Evolutionary conservation across 1,139 yeast genomes (phyloP), one percentile per base, ranked within the genome.

Genomic region (Candida sp.): DNA sequence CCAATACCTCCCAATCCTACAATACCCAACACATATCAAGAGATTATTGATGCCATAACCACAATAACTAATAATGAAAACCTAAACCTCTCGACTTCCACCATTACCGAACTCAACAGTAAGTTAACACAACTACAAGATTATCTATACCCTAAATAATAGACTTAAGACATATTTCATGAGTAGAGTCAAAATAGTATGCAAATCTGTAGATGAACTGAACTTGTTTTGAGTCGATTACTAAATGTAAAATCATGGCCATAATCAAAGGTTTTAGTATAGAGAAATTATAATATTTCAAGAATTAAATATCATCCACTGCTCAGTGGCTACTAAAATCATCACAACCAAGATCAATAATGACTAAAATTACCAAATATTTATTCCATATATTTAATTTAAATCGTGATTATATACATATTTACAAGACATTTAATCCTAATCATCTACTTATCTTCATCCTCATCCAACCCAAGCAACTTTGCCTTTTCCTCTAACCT

Each of bases 401-500:
- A 11, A 12, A 9, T 30, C 33, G 19, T 9, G 33, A 30, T 9
- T 30, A 30, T 30, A 9, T 12, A 41, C 34, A 36, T 19, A 30
- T 34, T 35, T 22, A 23, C 9, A 33, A 36, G 44, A 21, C 37
- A 43, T 35, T 21, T 15, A 5, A 9, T 35, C 21, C 9, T 27
- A 11, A 11, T 22, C 22, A 23, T 22, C 33, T 9, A 9, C 33
- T 9, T n/a, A 30, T 30, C 33, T n/a, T 61, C 64, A 11, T 66
- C 71, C 29, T 63, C 67, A n/a, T 60, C 58, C 22, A 85, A 73
- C 12, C 95, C 95, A 53, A 86, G 73, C 53, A 77, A 82, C 43
- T 63, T 74, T 8, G 95, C 86, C 63, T 73, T 83, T 45, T 79
- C 88, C 58, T 89, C 96, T 46, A 90, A 70, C 49, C 86, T 74